A percentile compares a stretch with the other conserved stretches of the same genome.
Conservation (phyloP, 1,284 basidiomycete species). For the Ganoderma lucidum region DNA sequence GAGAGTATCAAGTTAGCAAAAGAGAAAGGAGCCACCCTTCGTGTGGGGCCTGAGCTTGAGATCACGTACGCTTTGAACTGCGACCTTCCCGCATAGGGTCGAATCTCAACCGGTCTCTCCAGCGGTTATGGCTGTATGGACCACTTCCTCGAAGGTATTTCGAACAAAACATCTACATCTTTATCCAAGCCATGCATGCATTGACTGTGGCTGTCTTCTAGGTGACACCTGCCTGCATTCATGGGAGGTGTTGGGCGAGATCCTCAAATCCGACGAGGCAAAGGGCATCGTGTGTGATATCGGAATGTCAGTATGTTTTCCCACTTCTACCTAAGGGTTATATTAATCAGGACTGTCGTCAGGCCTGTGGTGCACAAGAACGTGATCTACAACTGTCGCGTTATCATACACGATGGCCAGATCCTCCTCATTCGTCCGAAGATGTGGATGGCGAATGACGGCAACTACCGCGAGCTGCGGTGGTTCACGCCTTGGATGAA, state of each 20-base stretch:
- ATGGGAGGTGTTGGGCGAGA: slow-evolving; percentile 92
- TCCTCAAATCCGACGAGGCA: slow-evolving; percentile 81
- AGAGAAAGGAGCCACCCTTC: slow-evolving; percentile 85
- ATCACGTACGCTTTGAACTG: slow-evolving; percentile 74
- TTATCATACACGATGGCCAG: slow-evolving; percentile 87
- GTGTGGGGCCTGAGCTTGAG: slow-evolving; percentile 99
- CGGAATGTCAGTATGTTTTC: slow-evolving; percentile 76
- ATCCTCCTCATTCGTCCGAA: slow-evolving; percentile 96
- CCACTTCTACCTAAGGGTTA: neutral
- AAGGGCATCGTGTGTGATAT: slow-evolving; percentile 90
- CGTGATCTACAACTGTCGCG: slow-evolving; percentile 95
- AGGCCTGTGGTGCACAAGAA: slow-evolving; percentile 98
- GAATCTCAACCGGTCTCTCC: slow-evolving; percentile 6
- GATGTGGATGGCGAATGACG: slow-evolving; percentile 99
- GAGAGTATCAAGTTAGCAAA: slow-evolving; percentile 91
- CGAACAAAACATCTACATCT: neutral
- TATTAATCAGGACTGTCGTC: slow-evolving; percentile 7
- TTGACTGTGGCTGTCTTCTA: slow-evolving; percentile 42
- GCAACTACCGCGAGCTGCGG: slow-evolving; percentile 96
- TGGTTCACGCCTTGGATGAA: slow-evolving; percentile 98
- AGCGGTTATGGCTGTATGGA: slow-evolving; percentile 96
- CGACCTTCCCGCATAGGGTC: neutral
- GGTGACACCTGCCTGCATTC: slow-evolving; percentile 96
- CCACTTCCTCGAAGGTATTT: slow-evolving; percentile 86
- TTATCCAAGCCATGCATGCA: neutral